Percentiles rank a stretch among this genome's conserved stretches.
phyloP scores from a whole-genome alignment of 2,329 filamentous ascomycete species.

The Cladosporium austrohemisphaericum region DNA sequence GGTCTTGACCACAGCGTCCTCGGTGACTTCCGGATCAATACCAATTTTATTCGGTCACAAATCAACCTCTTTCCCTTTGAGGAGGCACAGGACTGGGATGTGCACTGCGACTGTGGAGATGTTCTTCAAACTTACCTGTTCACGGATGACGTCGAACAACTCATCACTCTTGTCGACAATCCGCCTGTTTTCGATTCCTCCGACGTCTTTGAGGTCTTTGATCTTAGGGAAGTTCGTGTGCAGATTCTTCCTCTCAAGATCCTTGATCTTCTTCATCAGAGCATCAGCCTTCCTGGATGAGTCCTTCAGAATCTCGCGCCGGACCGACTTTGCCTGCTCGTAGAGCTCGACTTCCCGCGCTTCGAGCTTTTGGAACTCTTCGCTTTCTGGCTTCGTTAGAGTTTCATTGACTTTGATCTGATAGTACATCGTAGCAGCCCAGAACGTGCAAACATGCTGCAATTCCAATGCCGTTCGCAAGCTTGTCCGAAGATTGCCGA shows the following conservation, averaged over 20 bases:
- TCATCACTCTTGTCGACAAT: constrained; percentile 63
- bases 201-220: constrained; percentile 47
- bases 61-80: no score
- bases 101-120: no score
- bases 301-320: constrained; percentile 70
- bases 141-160: constrained; percentile 64
- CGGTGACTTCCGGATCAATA: no score
- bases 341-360: constrained; percentile 69
- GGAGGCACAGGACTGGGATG: no score
- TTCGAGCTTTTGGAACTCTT: constrained; percentile 63
- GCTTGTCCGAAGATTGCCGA: constrained; percentile 49
- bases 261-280: constrained; percentile 60
- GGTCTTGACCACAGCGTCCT: no score
- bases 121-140: no score
- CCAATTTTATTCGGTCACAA: no score
- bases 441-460: constrained; percentile 79
- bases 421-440: constrained; percentile 76
- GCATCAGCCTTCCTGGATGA: constrained; percentile 56
- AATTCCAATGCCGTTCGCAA: constrained; percentile 73
- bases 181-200: constrained; percentile 69
- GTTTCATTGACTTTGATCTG: constrained; percentile 72
- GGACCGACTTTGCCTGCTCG: constrained; percentile 70
- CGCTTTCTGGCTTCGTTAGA: constrained; percentile 62
- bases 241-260: constrained; percentile 41
- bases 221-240: constrained; percentile 53